A percentile compares a stretch with the other conserved stretches of the same genome.
Evolutionary conservation across 2,329 filamentous ascomycete species (phyloP).

Genomic region (Aspergillus puulaauensis): DNA sequence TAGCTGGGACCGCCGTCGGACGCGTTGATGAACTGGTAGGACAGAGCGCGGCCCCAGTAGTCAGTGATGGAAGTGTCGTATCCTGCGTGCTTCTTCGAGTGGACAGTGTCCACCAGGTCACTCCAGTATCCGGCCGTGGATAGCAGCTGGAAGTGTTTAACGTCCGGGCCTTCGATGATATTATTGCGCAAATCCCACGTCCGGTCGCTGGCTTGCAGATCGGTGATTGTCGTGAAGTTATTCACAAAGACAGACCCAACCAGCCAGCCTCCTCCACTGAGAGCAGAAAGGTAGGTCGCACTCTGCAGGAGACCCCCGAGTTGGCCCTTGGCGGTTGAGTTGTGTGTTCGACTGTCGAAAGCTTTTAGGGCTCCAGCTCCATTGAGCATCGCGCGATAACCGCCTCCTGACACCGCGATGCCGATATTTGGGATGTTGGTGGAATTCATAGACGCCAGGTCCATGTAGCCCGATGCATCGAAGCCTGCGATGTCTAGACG

Average conservation of each 20-base stretch:
- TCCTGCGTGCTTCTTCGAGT: slow-evolving; percentile 61
- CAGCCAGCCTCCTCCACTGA: slow-evolving; percentile 83
- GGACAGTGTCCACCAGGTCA: slow-evolving; percentile 58
- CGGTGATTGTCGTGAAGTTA: slow-evolving; percentile 70
- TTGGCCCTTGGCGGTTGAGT: slow-evolving; percentile 62
- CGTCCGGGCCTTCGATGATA: slow-evolving; percentile 50
- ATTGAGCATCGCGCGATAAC: slow-evolving; percentile 82
- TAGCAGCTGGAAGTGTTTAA: slow-evolving; percentile 38
- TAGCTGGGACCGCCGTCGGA: slow-evolving; percentile 70
- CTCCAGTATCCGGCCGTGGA: slow-evolving; percentile 63
- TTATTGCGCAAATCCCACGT: slow-evolving; percentile 33
- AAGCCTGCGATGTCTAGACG: slow-evolving; percentile 75
- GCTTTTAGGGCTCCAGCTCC: slow-evolving; percentile 77
- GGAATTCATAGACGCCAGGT: slow-evolving; percentile 55
- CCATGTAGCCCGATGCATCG: slow-evolving; percentile 72
- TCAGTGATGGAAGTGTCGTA: slow-evolving; percentile 77
- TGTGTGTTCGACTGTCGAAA: slow-evolving; percentile 70
- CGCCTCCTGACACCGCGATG: slow-evolving; percentile 78
- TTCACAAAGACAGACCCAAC: slow-evolving; percentile 75
- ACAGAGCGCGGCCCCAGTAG: slow-evolving; percentile 67
- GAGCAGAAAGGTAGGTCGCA: slow-evolving; percentile 74
- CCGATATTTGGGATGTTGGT: slow-evolving; percentile 66
- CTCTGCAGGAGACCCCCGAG: slow-evolving; percentile 80
- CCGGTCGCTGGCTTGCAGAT: slow-evolving; percentile 18
- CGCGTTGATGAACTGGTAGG: slow-evolving; percentile 79